These are phyloP conservation scores for Pichia rugopelliculosa DNA, from an alignment of 805 yeast genomes.

Conservation along the genomic window DNA sequence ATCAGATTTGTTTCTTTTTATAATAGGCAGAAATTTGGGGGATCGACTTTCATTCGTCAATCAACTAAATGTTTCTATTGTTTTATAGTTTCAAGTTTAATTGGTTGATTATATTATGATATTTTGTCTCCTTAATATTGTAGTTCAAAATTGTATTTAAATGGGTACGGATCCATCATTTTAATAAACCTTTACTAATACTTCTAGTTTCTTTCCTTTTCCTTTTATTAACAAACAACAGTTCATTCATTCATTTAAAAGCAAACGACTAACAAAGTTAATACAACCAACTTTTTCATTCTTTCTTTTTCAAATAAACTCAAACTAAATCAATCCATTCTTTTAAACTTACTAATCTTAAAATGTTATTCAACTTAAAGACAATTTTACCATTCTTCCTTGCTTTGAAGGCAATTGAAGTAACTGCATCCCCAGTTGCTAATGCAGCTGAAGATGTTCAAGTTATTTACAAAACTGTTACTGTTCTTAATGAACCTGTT, in stretches of 20 bases:
- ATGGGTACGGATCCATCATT: background rate
- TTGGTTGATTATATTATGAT: too few species aligned
- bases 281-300: background rate
- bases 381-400: background rate
- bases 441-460: background rate
- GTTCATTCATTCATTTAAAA: background rate
- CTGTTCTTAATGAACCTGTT: background rate
- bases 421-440: background rate
- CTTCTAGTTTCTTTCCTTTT: background rate
- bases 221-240: background rate
- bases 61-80: background rate
- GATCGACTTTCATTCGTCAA: background rate
- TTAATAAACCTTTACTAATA: background rate
- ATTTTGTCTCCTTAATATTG: background rate
- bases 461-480: background rate
- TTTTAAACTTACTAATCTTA: background rate
- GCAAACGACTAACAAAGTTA: background rate
- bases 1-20: background rate
- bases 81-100: too few species aligned
- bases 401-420: background rate
- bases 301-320: background rate
- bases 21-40: background rate
- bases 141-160: background rate
- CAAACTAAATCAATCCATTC: background rate
- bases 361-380: slow-evolving; percentile 2